Evolutionary conservation across 306 rosid genomes (phyloP).

Genomic region (Cicer yamashitae): DNA sequence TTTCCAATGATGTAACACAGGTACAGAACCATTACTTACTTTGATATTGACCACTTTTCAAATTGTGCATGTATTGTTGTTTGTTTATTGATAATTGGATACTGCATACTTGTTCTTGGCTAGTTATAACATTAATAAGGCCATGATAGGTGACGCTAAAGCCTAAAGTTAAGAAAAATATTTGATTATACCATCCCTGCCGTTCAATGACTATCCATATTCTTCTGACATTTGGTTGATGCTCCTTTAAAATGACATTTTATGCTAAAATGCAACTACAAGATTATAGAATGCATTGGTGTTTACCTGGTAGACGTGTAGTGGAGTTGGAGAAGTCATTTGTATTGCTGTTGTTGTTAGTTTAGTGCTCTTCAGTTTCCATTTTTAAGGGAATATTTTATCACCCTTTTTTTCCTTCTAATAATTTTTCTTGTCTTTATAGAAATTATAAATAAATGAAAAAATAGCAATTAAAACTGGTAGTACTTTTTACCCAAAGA

Average conservation of each 20-base stretch:
- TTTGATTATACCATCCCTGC: conserved; percentile 13
- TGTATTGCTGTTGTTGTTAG: background rate
- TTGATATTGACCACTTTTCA: conserved; percentile 8
- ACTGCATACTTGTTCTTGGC: conserved; percentile 11
- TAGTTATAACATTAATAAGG: conserved; percentile 20
- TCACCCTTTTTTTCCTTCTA: too few relatives aligned
- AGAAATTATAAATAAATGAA: too few relatives aligned
- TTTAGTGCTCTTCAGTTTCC: background rate
- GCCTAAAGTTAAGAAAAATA: background rate
- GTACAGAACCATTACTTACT: conserved; percentile 49
- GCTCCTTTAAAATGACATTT: conserved; percentile 1
- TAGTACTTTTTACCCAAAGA: too few relatives aligned
- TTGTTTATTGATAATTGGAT: conserved; percentile 32
- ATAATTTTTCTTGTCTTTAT: too few relatives aligned
- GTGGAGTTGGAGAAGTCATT: background rate
- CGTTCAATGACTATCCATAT: conserved; percentile 4
- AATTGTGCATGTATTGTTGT: conserved; percentile 33
- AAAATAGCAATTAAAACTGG: too few relatives aligned
- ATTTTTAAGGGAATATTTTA: too few relatives aligned
- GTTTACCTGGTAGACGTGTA: background rate
- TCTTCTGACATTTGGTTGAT: background rate
- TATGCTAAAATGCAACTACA: background rate
- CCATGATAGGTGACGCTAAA: conserved; percentile 16
- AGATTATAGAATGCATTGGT: background rate
- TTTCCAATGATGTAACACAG: conserved; percentile 93